These are phyloP conservation scores for Chaetomiaceae sp. DNA, from an alignment of 2,329 filamentous ascomycete genomes.

Conservation along the genomic window DNA sequence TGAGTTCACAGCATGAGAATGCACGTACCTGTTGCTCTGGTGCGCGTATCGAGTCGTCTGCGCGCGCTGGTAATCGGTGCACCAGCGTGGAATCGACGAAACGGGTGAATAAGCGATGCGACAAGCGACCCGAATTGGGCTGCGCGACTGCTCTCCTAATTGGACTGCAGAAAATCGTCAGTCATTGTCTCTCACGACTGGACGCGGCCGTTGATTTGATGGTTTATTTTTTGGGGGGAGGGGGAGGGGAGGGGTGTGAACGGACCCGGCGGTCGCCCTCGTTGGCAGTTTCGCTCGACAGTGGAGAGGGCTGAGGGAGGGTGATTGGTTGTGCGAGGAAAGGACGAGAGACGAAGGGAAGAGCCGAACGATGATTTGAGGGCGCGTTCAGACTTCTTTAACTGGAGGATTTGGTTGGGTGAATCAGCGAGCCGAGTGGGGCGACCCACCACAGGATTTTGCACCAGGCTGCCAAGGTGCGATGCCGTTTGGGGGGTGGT, in stretches of 20 bases:
- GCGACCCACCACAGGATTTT: constrained; percentile 17
- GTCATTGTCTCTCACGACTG: constrained; percentile 16
- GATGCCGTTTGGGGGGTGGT: too few relatives aligned
- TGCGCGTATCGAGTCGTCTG: too few relatives aligned
- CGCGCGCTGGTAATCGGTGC: too few relatives aligned
- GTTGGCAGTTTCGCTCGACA: constrained; percentile 18
- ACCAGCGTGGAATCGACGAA: background rate
- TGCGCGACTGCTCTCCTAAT: constrained; percentile 19
- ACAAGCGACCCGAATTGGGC: constrained; percentile 17
- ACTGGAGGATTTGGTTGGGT: constrained; percentile 45
- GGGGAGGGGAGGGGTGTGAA: constrained; percentile 19
- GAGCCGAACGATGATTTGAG: constrained; percentile 49
- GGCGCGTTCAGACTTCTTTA: constrained; percentile 35
- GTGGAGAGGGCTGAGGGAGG: constrained; percentile 35
- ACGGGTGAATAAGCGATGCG: constrained; percentile 5
- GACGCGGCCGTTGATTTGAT: constrained; percentile 30
- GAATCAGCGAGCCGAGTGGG: constrained; percentile 38
- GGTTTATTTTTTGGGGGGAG: too few relatives aligned
- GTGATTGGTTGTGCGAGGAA: constrained; percentile 46
- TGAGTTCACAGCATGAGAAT: too few relatives aligned
- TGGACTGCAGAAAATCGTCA: constrained; percentile 22
- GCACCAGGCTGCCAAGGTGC: too few relatives aligned
- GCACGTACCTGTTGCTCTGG: too few relatives aligned
- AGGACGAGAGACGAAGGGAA: constrained; percentile 36
- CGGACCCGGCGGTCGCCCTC: too few relatives aligned